Base-by-base conservation (phyloP, 163 green algal genomes). In the Volvox carteri region DNA sequence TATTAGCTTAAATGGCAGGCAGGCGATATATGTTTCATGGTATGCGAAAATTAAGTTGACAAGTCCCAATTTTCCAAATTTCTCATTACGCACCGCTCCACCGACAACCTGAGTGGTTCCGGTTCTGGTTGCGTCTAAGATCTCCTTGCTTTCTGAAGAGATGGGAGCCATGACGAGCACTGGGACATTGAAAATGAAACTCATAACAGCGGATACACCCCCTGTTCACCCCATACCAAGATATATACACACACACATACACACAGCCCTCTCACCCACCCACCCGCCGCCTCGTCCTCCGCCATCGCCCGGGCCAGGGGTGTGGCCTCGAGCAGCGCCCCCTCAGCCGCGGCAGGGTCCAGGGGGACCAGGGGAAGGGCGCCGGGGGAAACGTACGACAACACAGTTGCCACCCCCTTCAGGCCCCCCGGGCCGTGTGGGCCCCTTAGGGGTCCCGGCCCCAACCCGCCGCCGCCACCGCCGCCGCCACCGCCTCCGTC, bases 251-350 rank as follows among this genome's bases (percentile, higher is more conserved):
- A 65, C 54, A 65, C 54, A 28, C 4, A 65, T 16, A 60, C 50
- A 60, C 50, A 25, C 50, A 60, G 50, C 44, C 65, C 65, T 1
- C 46, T 9, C 33, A 19, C 65, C 33, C n/a, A 44, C 23, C 19
- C 67, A 86, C 79, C 79, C 44, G 79, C 79, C 67, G 67, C 67
- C 81, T 81, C 81, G 23, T 80, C 81, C 35, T 79, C 67, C 21
- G 67, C 48, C 81, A 74, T 33, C 16, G 67, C 48, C 48, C 81
- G 41, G 14, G 65, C 81, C 33, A 80, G 68, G 9, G 81, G 81
- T 4, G 81, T 88, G 33, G 67, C 81, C 46, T 79, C 81, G 44
- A 88, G 67, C 65, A 88, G 67, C 48, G 81, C 81, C 67, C 12
- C 67, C 81, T 79, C 67, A 33, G 81, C 81, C 67, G 67, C 81